Base-by-base conservation (phyloP, 805 yeast species). In the Spathaspora boniae region DNA sequence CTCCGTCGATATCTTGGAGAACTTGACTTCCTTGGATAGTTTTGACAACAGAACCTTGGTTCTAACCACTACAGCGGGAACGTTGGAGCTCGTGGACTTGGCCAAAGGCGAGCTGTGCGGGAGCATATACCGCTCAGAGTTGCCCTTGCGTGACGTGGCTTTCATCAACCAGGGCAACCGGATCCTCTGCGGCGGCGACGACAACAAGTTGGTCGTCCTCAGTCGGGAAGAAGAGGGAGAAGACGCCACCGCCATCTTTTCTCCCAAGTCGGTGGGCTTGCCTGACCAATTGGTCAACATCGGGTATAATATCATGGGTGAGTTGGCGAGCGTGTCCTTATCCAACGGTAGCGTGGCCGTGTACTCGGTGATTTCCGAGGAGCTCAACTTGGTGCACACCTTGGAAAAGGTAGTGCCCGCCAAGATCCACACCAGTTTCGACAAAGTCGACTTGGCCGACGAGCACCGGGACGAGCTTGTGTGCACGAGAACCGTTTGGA, bases 171-270 rank as follows among this genome's bases (percentile, higher is more conserved):
- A 73, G 33, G 87, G 83, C 0, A 70, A 73, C 23, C 62, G 76
- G 51, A 62, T 70, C 1, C 63, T 78, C 1, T 70, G 78, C 40
- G 88, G 82, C 17, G 89, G 91, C 26, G 85, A 82, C 44, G 83
- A 78, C 43, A 70, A 73, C 29, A 77, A 77, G 37, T 55, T 83
- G 27, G 61, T 65, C 2, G 50, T 82, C 3, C 53, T 79, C 1
- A 76, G 73, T 34, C 8, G 19, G 3, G 12, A 29, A 45, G 16
- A 45, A 69, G 24, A 48, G 50, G 19, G 29, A 21, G 34, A 29
- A 29, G 33, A 34, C 16, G 11, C 25, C 12, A 12, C 11, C 11
- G 11, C 25, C 11, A 16, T 61, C 9, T 62, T 61, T 24, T 29
- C 36, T 9, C 53, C 58, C 11, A 50, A 55, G 9, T 61, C 53